phyloP scores from a whole-genome alignment of 1,284 basidiomycete species.

The Moniliophthora roreri region DNA sequence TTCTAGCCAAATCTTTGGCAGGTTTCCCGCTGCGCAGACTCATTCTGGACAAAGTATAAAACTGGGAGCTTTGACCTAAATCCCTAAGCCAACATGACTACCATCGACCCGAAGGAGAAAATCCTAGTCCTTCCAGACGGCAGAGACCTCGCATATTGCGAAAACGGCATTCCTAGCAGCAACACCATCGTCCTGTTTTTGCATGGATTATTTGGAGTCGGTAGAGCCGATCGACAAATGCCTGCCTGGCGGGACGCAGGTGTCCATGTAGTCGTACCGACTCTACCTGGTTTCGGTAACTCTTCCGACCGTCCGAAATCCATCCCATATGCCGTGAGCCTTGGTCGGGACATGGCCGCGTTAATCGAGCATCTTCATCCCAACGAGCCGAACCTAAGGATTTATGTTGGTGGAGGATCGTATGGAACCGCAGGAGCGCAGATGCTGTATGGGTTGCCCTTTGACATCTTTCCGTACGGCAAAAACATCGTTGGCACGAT shows the following conservation, averaged over 20 bases:
- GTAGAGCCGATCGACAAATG: slow-evolving; percentile 24
- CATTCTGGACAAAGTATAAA: background rate
- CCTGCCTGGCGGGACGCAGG: slow-evolving; percentile 26
- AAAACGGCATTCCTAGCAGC: slow-evolving; percentile 46
- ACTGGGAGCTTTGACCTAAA: background rate
- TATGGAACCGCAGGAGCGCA: slow-evolving; percentile 48
- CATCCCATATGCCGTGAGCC: slow-evolving; percentile 32
- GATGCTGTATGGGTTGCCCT: slow-evolving; percentile 47
- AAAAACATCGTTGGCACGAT: slow-evolving; percentile 38
- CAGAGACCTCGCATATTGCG: slow-evolving; percentile 50
- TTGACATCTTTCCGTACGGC: slow-evolving; percentile 45
- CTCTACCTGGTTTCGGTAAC: slow-evolving; percentile 47
- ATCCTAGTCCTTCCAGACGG: slow-evolving; percentile 41
- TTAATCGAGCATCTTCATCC: slow-evolving; percentile 42
- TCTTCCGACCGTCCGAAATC: slow-evolving; percentile 33
- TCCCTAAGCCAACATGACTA: background rate
- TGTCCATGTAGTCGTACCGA: slow-evolving; percentile 37
- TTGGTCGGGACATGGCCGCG: slow-evolving; percentile 34
- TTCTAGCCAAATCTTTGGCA: too few species aligned
- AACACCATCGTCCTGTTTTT: slow-evolving; percentile 44
- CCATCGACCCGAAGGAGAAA: slow-evolving; percentile 28
- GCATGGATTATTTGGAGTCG: slow-evolving; percentile 41
- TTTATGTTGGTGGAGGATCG: slow-evolving; percentile 46
- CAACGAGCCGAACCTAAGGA: slow-evolving; percentile 25
- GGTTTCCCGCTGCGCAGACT: too few species aligned